Base-by-base conservation (phyloP, 345 rosid species). In the Diplotaxis tenuifolia region DNA sequence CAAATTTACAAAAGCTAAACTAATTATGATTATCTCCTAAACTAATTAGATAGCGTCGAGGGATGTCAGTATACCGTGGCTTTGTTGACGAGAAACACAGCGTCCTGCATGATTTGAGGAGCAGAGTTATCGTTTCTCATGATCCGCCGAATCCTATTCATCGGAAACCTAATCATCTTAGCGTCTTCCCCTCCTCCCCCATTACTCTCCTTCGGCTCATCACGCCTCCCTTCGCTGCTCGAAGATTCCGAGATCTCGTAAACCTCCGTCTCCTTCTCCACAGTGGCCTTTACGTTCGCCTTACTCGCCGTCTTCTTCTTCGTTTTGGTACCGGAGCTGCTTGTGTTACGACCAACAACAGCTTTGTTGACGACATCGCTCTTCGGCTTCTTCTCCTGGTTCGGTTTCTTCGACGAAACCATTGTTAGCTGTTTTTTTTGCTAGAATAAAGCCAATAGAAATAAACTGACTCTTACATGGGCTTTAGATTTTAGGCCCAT, bases 81-180 rank as follows among this genome's bases (percentile, higher is more conserved):
- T 81, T 87, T 89, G 56, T 89, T 89, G 78, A 89, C 88, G 36
- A 94, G 81, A 67, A 88, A 89, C 4, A 86, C 89, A 11, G 88
- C 93, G 47, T 91, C 97, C 64, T 81, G 83, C 66, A 79, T 69
- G 4, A 87, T 45, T 20, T 70, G 70, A 73, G 77, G 67, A 40
- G 73, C 76, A 15, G 79, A 66, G 42, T 80, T 80, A 15, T 82
- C 90, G 65, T 53, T 78, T 78, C 85, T 89, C 62, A 84, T 84
- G 56, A 91, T 89, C 81, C 89, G 84, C 81, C 78, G 81, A 6
- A 91, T 84, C 79, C 97, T 84, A 4, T 79, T 80, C 91, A 88
- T 87, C 6, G 98, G 97, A 73, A 90, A 86, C 71, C 71, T 80
- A 72, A 73, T 81, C 71, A 60, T 50, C 74, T 82, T 78, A 28